A percentile compares a stretch with the other conserved stretches of the same genome.
Evolutionary conservation across 768 basidiomycete genomes (phyloP).

Genomic region (Mycena vitilis): DNA sequence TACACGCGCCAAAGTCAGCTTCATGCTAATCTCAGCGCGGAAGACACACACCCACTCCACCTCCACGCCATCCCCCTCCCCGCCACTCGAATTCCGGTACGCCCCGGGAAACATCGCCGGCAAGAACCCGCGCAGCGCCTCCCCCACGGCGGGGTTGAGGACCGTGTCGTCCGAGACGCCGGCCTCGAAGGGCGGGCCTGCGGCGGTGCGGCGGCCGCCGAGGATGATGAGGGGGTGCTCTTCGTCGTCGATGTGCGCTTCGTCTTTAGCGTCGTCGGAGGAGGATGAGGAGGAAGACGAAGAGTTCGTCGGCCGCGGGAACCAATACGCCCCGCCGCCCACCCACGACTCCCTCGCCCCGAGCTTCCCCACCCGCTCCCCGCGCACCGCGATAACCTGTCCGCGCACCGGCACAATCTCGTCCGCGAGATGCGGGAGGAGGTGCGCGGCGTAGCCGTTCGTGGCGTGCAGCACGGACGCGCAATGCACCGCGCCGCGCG

Average conservation of each 20-base stretch:
- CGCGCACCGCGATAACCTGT: constrained; percentile 66
- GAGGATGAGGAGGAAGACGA: no score
- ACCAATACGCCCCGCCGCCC: constrained; percentile 77
- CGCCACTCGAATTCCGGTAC: constrained; percentile 50
- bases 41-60: constrained; percentile 81
- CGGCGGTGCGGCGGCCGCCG: constrained; percentile 71
- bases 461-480: constrained; percentile 85
- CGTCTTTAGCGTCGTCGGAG: no score
- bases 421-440: constrained; percentile 75
- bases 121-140: constrained; percentile 66
- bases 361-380: constrained; percentile 50
- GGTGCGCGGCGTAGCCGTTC: constrained; percentile 83
- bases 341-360: constrained; percentile 57
- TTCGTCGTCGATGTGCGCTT: constrained; percentile 8
- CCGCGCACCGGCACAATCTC: constrained; percentile 79
- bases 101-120: constrained; percentile 66
- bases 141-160: constrained; percentile 60
- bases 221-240: constrained; percentile 73
- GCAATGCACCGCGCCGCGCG: constrained; percentile 73
- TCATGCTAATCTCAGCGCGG: background rate
- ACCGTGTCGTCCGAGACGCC: constrained; percentile 69
- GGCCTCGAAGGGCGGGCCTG: constrained; percentile 59
- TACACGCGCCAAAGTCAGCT: constrained; percentile 39
- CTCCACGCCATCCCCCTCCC: constrained; percentile 66
- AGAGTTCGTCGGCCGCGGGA: constrained; percentile 61